Evolutionary conservation across 2,329 filamentous ascomycete genomes (phyloP).

Genomic region (Penicillium brevicompactum): DNA sequence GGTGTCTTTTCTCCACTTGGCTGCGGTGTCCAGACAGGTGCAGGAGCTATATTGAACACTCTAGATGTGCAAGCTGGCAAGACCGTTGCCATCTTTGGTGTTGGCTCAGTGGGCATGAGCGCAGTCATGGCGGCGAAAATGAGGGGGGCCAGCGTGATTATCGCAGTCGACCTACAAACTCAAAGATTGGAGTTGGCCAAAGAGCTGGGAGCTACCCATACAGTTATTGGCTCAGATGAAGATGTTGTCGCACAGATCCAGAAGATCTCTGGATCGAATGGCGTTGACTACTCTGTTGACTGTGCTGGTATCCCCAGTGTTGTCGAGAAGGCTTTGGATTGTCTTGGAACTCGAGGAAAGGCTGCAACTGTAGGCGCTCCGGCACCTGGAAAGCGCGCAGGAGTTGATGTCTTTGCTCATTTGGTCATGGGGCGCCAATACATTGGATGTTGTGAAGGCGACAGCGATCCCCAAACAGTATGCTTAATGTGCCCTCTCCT

Average conservation of each 20-base stretch:
- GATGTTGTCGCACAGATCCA: slow-evolving; percentile 11
- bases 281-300: slow-evolving; percentile 23
- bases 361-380: slow-evolving; percentile 23
- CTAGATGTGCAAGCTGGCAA: slow-evolving; percentile 17
- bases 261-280: slow-evolving; percentile 1
- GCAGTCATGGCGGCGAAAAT: slow-evolving; percentile 37
- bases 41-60: slow-evolving; percentile 28
- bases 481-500: slow-evolving; percentile 1
- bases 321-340: slow-evolving; percentile 23
- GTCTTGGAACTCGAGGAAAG: slow-evolving; percentile 19
- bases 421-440: slow-evolving; percentile 23
- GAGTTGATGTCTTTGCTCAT: slow-evolving; percentile 20
- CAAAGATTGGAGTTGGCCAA: slow-evolving; percentile 24
- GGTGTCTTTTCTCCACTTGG: slow-evolving; percentile 32
- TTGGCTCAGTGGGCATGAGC: slow-evolving; percentile 35
- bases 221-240: slow-evolving; percentile 13
- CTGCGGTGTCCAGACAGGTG: slow-evolving; percentile 36
- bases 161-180: slow-evolving; percentile 28
- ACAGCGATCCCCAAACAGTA: slow-evolving; percentile 20
- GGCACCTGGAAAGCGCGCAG: slow-evolving; percentile 10
- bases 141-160: slow-evolving; percentile 20
- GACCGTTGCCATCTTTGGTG: slow-evolving; percentile 33
- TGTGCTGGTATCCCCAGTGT: slow-evolving; percentile 19
- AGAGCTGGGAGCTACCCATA: slow-evolving; percentile 31
- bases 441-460: slow-evolving; percentile 24